Base-by-base conservation (phyloP, 176 grass and related monocot species). In the Triticum timopheevii region DNA sequence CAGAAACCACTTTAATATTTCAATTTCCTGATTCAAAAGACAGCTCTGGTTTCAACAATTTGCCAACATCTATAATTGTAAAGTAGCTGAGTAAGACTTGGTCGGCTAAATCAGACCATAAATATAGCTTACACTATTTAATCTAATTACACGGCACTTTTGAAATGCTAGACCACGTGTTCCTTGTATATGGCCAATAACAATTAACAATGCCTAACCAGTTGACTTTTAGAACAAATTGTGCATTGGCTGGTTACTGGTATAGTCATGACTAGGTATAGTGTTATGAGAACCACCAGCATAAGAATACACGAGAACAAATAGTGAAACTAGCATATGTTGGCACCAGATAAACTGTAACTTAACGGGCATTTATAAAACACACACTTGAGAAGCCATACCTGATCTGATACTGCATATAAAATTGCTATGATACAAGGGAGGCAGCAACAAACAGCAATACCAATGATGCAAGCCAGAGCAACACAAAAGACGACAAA, bases 381-480 rank as follows among this genome's bases (percentile, higher is more conserved):
- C 15, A 71, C 24, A 13, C 24, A 77, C 70, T 84, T 62, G 11
- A 71, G 17, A 83, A 36, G 27, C 8, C 66, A 19, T 87, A 93
- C 94, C 89, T 96, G 87, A 86, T 88, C 91, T 13, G 90, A 90
- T 16, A 93, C 85, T 34, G 91, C 87, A 79, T 96, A 96, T 68
- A 96, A 77, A 80, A 96, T 84, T 45, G 94, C 91, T 82, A 96
- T 93, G 36, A 96, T 93, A 83, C 94, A 96, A 52, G 94, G 94
- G 23, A 96, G 84, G 82, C 94, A 96, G 87, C 94, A 96, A 79
- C 94, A 96, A 77, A 93, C 83, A 85, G 87, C 91, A 69, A 96
- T 90, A 20, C 94, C 94, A 63, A 96, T 90, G 44, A 96, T 84
- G 75, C 94, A 96, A 28, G 94, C 91, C 69, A 96, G 82, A 61